A percentile compares a stretch with the other conserved stretches of the same genome.
These are phyloP conservation scores for Postia placenta DNA, from an alignment of 768 basidiomycete species.

Conservation along the genomic window DNA sequence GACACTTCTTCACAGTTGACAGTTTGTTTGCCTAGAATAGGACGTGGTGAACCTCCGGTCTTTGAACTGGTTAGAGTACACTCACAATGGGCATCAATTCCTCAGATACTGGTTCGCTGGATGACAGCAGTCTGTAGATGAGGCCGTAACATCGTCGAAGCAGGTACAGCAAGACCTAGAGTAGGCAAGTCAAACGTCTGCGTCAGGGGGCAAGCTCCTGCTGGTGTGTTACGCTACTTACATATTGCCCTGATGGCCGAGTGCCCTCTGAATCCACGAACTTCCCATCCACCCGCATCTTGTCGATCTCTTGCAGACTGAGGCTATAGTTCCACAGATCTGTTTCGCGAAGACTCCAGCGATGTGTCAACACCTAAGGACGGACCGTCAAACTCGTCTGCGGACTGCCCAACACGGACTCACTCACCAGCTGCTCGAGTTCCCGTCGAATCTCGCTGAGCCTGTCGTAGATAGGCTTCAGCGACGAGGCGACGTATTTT, in stretches of 20 bases:
- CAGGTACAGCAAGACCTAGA: constrained; percentile 85
- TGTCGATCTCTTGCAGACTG: constrained; percentile 92
- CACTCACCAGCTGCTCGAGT: constrained; percentile 73
- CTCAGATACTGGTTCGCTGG: constrained; percentile 95
- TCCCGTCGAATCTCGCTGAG: constrained; percentile 80
- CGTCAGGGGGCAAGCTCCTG: neutral
- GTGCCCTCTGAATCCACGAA: constrained; percentile 94
- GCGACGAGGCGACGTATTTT: constrained; percentile 75
- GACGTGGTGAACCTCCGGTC: neutral
- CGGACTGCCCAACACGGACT: neutral
- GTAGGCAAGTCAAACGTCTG: neutral
- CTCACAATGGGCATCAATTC: constrained; percentile 94
- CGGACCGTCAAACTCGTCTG: neutral
- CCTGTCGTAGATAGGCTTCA: constrained; percentile 92
- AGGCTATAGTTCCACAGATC: constrained; percentile 92
- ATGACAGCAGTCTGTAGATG: constrained; percentile 88
- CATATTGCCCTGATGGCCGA: constrained; percentile 91
- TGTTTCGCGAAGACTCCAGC: constrained; percentile 95
- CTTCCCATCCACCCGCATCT: constrained; percentile 95
- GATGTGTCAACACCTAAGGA: constrained; percentile 62
- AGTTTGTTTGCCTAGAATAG: constrained; percentile 81
- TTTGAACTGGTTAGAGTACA: no score
- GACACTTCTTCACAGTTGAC: constrained; percentile 92
- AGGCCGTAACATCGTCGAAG: constrained; percentile 93
- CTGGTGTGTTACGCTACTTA: constrained; percentile 35